Conservation (phyloP, 2,329 filamentous ascomycete species). For the Leptographium wingfieldii region DNA sequence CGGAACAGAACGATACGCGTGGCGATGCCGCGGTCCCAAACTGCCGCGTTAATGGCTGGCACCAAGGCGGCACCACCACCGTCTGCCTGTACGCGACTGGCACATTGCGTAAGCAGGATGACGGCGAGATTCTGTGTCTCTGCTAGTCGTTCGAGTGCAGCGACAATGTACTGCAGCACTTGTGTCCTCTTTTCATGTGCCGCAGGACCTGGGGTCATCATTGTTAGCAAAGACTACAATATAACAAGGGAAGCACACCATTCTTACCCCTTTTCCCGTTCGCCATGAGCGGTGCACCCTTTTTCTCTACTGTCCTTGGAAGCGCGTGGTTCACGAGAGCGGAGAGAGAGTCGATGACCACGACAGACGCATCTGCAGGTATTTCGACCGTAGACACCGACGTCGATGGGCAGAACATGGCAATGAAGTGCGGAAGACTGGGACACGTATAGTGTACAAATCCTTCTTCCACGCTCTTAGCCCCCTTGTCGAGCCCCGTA, state of each 20-base stretch:
- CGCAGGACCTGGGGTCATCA: conserved; percentile 2
- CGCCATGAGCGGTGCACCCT: conserved; percentile 7
- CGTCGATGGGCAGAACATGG: conserved; percentile 58
- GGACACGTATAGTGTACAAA: conserved; percentile 38
- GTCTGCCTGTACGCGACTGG: conserved; percentile 62
- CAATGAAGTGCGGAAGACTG: conserved; percentile 60
- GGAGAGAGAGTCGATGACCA: conserved; percentile 70
- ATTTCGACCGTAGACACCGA: conserved; percentile 49
- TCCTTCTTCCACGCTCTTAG: conserved; percentile 18
- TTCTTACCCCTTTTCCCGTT: conserved; percentile 8
- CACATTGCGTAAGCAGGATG: conserved; percentile 65
- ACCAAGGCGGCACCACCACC: conserved; percentile 54
- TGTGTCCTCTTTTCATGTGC: conserved; percentile 21
- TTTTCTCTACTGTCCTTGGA: conserved; percentile 35
- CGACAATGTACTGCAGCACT: conserved; percentile 50
- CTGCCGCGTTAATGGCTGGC: conserved; percentile 59
- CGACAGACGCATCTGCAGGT: conserved; percentile 47
- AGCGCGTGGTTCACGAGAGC: conserved; percentile 66
- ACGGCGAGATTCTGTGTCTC: conserved; percentile 60
- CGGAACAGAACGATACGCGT: conserved; percentile 67
- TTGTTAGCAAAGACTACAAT: neutral
- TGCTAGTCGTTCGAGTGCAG: conserved; percentile 62
- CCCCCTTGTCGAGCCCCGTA: conserved; percentile 2
- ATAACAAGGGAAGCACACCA: neutral
- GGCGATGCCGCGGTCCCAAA: conserved; percentile 70